Conservation (phyloP, 1,139 yeast genomes). For the Nakaseomyces sp. region DNA sequence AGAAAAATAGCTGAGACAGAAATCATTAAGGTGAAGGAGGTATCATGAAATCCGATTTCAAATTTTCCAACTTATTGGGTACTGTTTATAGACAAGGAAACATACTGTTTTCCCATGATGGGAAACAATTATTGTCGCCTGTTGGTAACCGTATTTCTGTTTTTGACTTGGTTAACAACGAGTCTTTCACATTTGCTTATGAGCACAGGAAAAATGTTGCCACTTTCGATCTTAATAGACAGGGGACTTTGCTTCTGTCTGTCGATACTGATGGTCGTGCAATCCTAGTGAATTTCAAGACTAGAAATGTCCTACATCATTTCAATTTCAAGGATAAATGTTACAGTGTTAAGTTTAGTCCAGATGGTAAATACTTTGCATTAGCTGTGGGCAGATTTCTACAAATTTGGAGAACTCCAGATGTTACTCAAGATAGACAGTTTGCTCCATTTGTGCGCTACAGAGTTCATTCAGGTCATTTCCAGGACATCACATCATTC, state of each 20-base stretch:
- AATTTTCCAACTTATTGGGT: slow-evolving; percentile 81
- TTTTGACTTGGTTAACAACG: slow-evolving; percentile 76
- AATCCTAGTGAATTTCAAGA: slow-evolving; percentile 72
- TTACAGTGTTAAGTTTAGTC: slow-evolving; percentile 69
- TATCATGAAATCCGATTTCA: slow-evolving; percentile 47
- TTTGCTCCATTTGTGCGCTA: slow-evolving; percentile 94
- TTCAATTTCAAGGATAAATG: slow-evolving; percentile 84
- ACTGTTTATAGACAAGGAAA: slow-evolving; percentile 93
- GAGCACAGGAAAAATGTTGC: slow-evolving; percentile 85
- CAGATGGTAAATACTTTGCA: slow-evolving; percentile 83
- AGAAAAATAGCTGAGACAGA: too few species aligned
- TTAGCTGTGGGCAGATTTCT: slow-evolving; percentile 73
- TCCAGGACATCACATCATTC: slow-evolving; percentile 65
- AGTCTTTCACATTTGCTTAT: slow-evolving; percentile 81
- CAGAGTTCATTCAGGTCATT: slow-evolving; percentile 88
- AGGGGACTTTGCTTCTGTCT: slow-evolving; percentile 70
- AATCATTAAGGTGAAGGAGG: too few species aligned
- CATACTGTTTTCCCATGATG: slow-evolving; percentile 79
- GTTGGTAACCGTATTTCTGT: slow-evolving; percentile 91
- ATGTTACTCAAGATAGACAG: slow-evolving; percentile 61
- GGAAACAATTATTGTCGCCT: slow-evolving; percentile 74
- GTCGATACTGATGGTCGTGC: slow-evolving; percentile 93
- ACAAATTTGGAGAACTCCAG: slow-evolving; percentile 94
- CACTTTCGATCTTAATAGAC: slow-evolving; percentile 72
- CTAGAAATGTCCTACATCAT: slow-evolving; percentile 87